Base-by-base conservation (phyloP, 176 grass and related monocot species). In the Musa schizocarpa region DNA sequence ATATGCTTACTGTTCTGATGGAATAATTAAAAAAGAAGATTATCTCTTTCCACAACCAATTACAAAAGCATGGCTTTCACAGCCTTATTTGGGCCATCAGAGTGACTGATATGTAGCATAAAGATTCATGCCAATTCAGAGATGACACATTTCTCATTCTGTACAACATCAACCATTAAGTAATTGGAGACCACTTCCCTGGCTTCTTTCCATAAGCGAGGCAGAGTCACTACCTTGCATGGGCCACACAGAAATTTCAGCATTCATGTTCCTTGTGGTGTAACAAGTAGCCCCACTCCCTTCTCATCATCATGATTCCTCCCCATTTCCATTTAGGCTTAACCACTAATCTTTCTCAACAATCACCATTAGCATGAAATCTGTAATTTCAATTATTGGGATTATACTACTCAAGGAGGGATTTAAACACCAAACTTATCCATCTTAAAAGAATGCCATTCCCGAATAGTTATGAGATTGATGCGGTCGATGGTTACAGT, bases 141-240 rank as follows among this genome's bases (percentile, higher is more conserved):
- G 62, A 11, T 21, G 1, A 24, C 24, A 64, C 6, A 64, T 24
- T 24, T 65, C 63, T 23, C 63, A 27, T 11, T 65, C 23, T 65
- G 23, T 2, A 65, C 63, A 65, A 26, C 63, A 12, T 9, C 63
- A 24, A 29, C 63, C 21, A 65, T 65, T 29, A 65, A 65, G 57
- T 61, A 61, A 61, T 65, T 65, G 63, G 63, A 65, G 63, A 26
- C 63, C 9, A 65, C 63, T 26, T 65, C 63, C 63, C 62, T 24
- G 22, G 62, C 22, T 2, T 64, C 62, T 21, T 23, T 65, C 63
- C 63, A 26, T 1, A 29, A 65, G 63, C 63, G 26, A 65, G 63
- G 63, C 23, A 9, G 26, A 65, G 12, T 3, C 0, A 26, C 22
- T 25, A 21, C 22, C 63, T 26, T 12, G 22, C 21, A 26, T 24